Evolutionary conservation across 225 moss, liverwort and hornwort genomes (phyloP).

Genomic region (Straminergon stramineum): DNA sequence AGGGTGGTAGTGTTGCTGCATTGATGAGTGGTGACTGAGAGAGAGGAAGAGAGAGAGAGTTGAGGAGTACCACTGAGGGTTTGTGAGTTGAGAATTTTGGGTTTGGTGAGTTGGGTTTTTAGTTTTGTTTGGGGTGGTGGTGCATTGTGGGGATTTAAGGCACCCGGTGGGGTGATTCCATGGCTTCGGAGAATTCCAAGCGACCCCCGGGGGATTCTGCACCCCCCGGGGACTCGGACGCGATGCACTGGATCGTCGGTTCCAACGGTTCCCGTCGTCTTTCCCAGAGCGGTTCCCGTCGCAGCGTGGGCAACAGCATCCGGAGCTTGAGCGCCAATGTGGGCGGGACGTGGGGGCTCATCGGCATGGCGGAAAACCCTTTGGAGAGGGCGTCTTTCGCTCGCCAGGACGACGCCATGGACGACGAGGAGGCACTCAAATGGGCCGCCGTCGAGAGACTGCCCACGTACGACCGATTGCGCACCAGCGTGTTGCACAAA

Average conservation of each 20-base stretch:
- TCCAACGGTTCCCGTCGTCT: background rate
- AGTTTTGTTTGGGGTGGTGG: background rate
- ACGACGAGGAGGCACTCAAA: slow-evolving; percentile 49
- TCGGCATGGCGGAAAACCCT: slow-evolving; percentile 20
- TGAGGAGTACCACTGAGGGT: background rate
- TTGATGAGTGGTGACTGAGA: background rate
- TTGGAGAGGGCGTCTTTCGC: slow-evolving; percentile 18
- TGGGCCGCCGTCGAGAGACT: slow-evolving; percentile 53
- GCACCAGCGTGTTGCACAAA: slow-evolving; percentile 31
- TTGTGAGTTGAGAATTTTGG: background rate
- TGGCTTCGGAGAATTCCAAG: background rate
- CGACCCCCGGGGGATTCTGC: too few relatives aligned
- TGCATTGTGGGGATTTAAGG: background rate
- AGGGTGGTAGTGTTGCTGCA: background rate
- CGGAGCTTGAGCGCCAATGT: slow-evolving; percentile 21
- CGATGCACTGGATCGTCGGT: background rate
- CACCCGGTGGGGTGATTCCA: background rate
- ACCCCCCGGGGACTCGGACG: background rate
- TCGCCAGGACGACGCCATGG: slow-evolving; percentile 22
- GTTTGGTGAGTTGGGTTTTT: too few relatives aligned
- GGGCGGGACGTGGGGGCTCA: slow-evolving; percentile 23
- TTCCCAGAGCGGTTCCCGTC: background rate
- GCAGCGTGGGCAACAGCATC: background rate
- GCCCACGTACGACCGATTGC: slow-evolving; percentile 44
- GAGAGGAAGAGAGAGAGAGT: background rate